Conservation (phyloP, 768 basidiomycete genomes). For the Pleurotus tuoliensis region DNA sequence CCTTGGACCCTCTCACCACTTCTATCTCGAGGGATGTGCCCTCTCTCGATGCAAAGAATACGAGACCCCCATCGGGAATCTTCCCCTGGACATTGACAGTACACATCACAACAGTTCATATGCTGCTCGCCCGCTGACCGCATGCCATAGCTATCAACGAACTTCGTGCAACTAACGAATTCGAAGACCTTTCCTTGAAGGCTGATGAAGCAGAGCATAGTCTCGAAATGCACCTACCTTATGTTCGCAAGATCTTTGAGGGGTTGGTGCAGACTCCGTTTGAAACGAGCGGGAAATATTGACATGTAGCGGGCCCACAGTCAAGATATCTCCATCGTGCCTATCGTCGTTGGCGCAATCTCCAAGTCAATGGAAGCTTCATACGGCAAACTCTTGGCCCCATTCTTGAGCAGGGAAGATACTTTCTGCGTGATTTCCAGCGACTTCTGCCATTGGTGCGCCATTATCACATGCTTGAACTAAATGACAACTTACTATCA, state of each 20-base stretch:
- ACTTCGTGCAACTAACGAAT: slow-evolving; percentile 61
- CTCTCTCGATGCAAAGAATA: slow-evolving; percentile 76
- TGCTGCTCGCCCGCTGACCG: neutral
- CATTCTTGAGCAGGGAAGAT: slow-evolving; percentile 71
- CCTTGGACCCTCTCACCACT: slow-evolving; percentile 93
- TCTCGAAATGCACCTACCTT: slow-evolving; percentile 97
- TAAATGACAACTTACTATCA: neutral
- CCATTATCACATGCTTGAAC: neutral
- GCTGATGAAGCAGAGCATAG: slow-evolving; percentile 95
- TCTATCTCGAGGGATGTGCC: slow-evolving; percentile 84
- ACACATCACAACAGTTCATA: slow-evolving; percentile 10
- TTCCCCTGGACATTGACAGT: slow-evolving; percentile 81
- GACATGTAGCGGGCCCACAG: slow-evolving; percentile 28
- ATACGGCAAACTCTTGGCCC: slow-evolving; percentile 72
- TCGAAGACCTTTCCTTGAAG: slow-evolving; percentile 57
- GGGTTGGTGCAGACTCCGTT: slow-evolving; percentile 41
- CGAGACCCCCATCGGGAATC: slow-evolving; percentile 78
- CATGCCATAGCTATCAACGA: slow-evolving; percentile 55
- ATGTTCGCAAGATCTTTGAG: slow-evolving; percentile 80
- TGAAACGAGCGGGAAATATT: too few relatives aligned
- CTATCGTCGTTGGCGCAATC: slow-evolving; percentile 85
- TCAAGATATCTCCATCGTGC: slow-evolving; percentile 76
- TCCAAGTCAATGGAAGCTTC: slow-evolving; percentile 50
- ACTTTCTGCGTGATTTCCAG: slow-evolving; percentile 91
- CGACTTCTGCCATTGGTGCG: slow-evolving; percentile 97